Evolutionary conservation across 2,329 filamentous ascomycete species (phyloP).

Genomic region (Botrytis elliptica): DNA sequence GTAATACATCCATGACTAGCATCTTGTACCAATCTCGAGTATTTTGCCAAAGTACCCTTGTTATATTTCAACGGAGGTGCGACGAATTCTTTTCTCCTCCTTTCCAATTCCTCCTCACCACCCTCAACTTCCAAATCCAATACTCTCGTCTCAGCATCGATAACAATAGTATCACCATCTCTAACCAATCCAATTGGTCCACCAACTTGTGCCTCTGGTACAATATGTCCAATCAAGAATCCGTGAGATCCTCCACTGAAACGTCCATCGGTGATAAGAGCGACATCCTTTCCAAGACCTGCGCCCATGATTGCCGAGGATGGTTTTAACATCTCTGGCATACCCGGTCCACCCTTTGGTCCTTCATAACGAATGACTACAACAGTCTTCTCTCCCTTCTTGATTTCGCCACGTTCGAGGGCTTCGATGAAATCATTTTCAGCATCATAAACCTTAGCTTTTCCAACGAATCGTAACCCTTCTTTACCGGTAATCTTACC

Average conservation of each 20-base stretch:
- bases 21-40: constrained; percentile 53
- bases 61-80: constrained; percentile 56
- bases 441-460: constrained; percentile 67
- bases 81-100: constrained; percentile 50
- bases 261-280: constrained; percentile 69
- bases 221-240: constrained; percentile 62
- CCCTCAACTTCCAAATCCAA: constrained; percentile 50
- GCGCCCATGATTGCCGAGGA: constrained; percentile 72
- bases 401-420: constrained; percentile 66
- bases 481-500: constrained; percentile 79
- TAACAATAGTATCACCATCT: constrained; percentile 59
- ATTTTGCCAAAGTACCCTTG: constrained; percentile 60
- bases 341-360: constrained; percentile 70
- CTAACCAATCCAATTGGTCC: constrained; percentile 58
- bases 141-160: constrained; percentile 56
- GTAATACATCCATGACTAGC: constrained; percentile 60
- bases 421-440: constrained; percentile 69
- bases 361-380: constrained; percentile 75
- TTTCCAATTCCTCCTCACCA: constrained; percentile 40
- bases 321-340: constrained; percentile 74
- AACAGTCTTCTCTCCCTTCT: constrained; percentile 74
- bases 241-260: constrained; percentile 60
- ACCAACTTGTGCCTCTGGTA: constrained; percentile 59
- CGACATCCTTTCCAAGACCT: constrained; percentile 66
- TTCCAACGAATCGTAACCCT: constrained; percentile 64